A percentile compares a stretch with the other conserved stretches of the same genome.
These are phyloP conservation scores for Beta corolliflora DNA, from an alignment of 179 eudicot species.

Conservation along the genomic window DNA sequence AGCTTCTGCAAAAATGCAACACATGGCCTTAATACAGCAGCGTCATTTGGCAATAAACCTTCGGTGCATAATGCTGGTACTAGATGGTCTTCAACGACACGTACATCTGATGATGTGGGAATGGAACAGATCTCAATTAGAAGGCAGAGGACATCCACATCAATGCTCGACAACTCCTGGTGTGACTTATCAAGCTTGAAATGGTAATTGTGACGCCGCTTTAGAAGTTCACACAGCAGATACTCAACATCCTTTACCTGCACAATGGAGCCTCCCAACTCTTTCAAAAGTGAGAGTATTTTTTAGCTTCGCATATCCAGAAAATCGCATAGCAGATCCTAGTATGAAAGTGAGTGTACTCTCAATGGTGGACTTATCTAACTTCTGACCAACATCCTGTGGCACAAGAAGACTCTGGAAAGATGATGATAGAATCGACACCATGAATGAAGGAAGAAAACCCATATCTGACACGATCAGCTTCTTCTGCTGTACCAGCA, in stretches of 20 bases:
- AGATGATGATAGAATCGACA: slow-evolving; percentile 60
- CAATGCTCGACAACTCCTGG: slow-evolving; percentile 52
- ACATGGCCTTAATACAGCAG: slow-evolving; percentile 66
- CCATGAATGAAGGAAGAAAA: slow-evolving; percentile 61
- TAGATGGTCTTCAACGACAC: slow-evolving; percentile 43
- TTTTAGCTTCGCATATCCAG: slow-evolving; percentile 71
- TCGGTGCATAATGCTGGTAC: slow-evolving; percentile 56
- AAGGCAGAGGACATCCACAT: slow-evolving; percentile 74
- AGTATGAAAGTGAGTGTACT: slow-evolving; percentile 56
- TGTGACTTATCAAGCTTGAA: slow-evolving; percentile 34
- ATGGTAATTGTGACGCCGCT: slow-evolving; percentile 49
- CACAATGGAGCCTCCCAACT: slow-evolving; percentile 60
- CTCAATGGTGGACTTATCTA: slow-evolving; percentile 53
- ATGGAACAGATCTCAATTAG: slow-evolving; percentile 68
- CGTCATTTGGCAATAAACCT: slow-evolving; percentile 43
- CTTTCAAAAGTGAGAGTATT: slow-evolving; percentile 69
- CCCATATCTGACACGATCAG: slow-evolving; percentile 69
- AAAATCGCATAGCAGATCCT: slow-evolving; percentile 54
- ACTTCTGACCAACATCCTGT: slow-evolving; percentile 50
- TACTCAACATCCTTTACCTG: slow-evolving; percentile 50
- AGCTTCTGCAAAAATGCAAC: slow-evolving; percentile 58
- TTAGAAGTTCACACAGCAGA: slow-evolving; percentile 59
- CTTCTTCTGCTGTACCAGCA: slow-evolving; percentile 75
- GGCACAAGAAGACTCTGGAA: slow-evolving; percentile 61
- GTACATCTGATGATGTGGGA: slow-evolving; percentile 42